Conservation (phyloP, 805 yeast species). For the Schizosaccharomyces cryophilus region DNA sequence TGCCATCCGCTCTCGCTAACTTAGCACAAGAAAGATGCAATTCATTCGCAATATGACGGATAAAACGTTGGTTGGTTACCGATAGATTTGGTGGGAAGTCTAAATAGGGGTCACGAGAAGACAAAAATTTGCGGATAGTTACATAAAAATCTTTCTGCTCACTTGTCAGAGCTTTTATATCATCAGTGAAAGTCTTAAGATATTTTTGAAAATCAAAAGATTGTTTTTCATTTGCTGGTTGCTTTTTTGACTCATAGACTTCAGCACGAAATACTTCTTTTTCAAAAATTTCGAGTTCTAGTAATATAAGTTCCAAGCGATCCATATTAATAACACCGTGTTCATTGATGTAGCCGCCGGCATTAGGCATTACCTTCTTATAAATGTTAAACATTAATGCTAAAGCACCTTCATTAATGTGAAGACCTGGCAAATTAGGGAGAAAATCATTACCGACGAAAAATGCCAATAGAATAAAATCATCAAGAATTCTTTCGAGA, state of each 20-base stretch:
- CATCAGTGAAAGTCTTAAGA: not conserved
- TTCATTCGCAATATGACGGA: not conserved
- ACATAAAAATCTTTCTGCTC: not conserved
- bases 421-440: constrained; percentile 85
- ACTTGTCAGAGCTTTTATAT: not conserved
- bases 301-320: constrained; percentile 52
- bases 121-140: not conserved
- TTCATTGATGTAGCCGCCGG: constrained; percentile 69
- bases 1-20: not conserved
- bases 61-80: not conserved
- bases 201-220: not conserved
- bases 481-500: constrained; percentile 79
- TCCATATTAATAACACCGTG: constrained; percentile 56
- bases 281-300: constrained; percentile 55
- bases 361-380: constrained; percentile 45
- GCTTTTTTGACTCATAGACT: constrained; percentile 9
- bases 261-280: constrained; percentile 66
- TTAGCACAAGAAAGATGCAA: not conserved
- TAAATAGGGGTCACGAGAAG: not conserved
- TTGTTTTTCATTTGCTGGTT: not conserved
- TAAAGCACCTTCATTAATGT: constrained; percentile 85
- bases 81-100: not conserved
- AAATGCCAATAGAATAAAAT: constrained; percentile 71
- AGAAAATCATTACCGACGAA: constrained; percentile 95
- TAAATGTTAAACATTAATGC: constrained; percentile 77